phyloP scores from a whole-genome alignment of 1,284 basidiomycete species.

The Rhizoctonia solani region DNA sequence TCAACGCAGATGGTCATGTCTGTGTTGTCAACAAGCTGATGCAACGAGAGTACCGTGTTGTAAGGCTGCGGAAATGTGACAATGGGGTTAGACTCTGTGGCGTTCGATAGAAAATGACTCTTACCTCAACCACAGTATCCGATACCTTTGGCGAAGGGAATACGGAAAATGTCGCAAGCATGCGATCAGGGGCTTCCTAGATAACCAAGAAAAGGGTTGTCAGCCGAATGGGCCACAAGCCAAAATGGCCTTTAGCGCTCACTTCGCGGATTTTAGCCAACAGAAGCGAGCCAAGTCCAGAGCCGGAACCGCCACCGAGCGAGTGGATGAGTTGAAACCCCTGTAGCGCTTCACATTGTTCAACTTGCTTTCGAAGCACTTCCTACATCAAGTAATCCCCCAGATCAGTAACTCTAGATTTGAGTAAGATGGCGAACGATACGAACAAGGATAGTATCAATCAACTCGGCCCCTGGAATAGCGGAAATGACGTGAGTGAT shows the following conservation, averaged over 20 bases:
- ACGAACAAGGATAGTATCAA: constrained; percentile 78
- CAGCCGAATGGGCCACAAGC: constrained; percentile 35
- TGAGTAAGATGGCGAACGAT: not conserved
- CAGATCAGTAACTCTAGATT: constrained; percentile 28
- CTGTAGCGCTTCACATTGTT: constrained; percentile 85
- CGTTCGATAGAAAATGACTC: not conserved
- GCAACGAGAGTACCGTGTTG: constrained; percentile 86
- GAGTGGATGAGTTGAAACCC: constrained; percentile 95
- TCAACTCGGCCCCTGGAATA: constrained; percentile 80
- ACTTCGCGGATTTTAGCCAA: constrained; percentile 84
- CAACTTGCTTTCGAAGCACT: constrained; percentile 71
- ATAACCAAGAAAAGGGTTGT: constrained; percentile 46
- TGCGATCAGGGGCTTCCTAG: constrained; percentile 88
- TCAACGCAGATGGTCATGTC: constrained; percentile 91
- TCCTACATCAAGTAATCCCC: constrained; percentile 53
- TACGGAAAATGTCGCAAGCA: constrained; percentile 92
- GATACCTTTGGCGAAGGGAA: constrained; percentile 94
- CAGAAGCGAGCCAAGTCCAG: constrained; percentile 82
- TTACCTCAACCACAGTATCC: constrained; percentile 86
- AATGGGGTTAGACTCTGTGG: not conserved
- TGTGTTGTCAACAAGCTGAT: constrained; percentile 90
- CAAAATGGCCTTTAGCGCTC: constrained; percentile 39
- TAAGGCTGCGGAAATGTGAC: constrained; percentile 63
- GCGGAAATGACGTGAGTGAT: constrained; percentile 11
- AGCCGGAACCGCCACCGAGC: constrained; percentile 90